Percentiles rank a stretch among this genome's conserved stretches.
Evolutionary conservation across 352 stramenopile genomes (phyloP).

Genomic region (Aphanomyces euteiches): DNA sequence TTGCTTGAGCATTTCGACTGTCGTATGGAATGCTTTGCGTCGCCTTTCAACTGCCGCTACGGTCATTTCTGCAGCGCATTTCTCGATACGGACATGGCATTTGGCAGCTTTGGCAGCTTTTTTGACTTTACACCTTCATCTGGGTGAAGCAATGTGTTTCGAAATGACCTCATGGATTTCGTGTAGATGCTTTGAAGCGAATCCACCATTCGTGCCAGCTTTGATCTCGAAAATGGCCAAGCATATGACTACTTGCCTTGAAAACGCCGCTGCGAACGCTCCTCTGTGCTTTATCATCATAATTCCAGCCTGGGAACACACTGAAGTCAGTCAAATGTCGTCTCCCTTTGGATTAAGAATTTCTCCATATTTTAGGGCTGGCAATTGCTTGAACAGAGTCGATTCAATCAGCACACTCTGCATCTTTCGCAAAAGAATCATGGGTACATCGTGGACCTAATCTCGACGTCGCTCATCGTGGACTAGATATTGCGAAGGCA

Average conservation of each 20-base stretch:
- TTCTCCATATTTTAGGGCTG: constrained; percentile 46
- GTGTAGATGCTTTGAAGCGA: constrained; percentile 87
- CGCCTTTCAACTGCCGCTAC: constrained; percentile 92
- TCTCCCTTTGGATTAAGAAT: not conserved
- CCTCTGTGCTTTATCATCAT: constrained; percentile 89
- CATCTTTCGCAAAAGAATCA: constrained; percentile 82
- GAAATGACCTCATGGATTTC: not conserved
- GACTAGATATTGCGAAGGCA: constrained; percentile 82
- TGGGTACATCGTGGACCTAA: constrained; percentile 31
- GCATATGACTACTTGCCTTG: constrained; percentile 82
- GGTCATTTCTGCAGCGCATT: constrained; percentile 88
- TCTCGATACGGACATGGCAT: constrained; percentile 79
- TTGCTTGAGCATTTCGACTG: constrained; percentile 88
- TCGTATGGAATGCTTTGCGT: constrained; percentile 92
- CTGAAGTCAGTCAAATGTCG: constrained; percentile 39
- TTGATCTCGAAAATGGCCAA: constrained; percentile 89
- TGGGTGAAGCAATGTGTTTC: constrained; percentile 39
- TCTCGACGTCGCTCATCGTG: not conserved
- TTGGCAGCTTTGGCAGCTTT: constrained; percentile 91
- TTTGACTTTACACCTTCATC: constrained; percentile 88
- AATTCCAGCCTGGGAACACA: constrained; percentile 87
- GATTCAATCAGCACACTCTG: constrained; percentile 71
- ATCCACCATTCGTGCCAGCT: constrained; percentile 92
- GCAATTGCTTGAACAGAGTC: constrained; percentile 67
- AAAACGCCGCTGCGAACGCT: constrained; percentile 40